Evolutionary conservation across 192 early-diverging fungal species (phyloP).

Genomic region (Coemansia sp.): DNA sequence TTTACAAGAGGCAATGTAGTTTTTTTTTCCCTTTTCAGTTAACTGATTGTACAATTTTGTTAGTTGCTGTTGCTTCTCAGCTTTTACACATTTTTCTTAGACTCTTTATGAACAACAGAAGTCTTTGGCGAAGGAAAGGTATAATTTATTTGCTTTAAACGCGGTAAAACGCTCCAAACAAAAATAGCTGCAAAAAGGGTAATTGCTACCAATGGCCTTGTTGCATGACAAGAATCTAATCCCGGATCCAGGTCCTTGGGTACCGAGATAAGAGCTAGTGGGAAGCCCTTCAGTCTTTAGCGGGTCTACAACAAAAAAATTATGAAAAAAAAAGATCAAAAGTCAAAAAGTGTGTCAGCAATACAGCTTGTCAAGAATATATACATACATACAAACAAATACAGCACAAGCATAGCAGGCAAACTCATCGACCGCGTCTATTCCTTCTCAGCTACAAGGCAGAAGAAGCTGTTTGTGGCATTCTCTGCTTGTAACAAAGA

Average conservation of each 20-base stretch:
- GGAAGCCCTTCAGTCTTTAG: conserved; percentile 13
- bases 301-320: conserved; percentile 13
- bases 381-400: background rate
- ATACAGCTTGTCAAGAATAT: background rate
- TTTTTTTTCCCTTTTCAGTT: too few relatives aligned
- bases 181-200: background rate
- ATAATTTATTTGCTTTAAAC: conserved; percentile 10
- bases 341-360: background rate
- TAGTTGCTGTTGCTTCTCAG: background rate
- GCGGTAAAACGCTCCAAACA: conserved; percentile 16
- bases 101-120: background rate
- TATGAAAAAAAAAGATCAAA: background rate
- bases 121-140: background rate
- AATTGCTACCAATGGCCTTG: background rate
- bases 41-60: background rate
- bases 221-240: background rate
- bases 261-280: background rate
- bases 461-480: too few relatives aligned
- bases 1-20: too few relatives aligned
- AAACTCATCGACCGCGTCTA: too few relatives aligned
- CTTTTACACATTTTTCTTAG: background rate
- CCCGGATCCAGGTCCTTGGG: background rate
- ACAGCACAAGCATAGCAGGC: too few relatives aligned
- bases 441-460: too few relatives aligned
- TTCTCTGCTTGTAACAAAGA: too few relatives aligned